phyloP scores from a whole-genome alignment of 2,329 filamentous ascomycete genomes.

The Venturia effusa region DNA sequence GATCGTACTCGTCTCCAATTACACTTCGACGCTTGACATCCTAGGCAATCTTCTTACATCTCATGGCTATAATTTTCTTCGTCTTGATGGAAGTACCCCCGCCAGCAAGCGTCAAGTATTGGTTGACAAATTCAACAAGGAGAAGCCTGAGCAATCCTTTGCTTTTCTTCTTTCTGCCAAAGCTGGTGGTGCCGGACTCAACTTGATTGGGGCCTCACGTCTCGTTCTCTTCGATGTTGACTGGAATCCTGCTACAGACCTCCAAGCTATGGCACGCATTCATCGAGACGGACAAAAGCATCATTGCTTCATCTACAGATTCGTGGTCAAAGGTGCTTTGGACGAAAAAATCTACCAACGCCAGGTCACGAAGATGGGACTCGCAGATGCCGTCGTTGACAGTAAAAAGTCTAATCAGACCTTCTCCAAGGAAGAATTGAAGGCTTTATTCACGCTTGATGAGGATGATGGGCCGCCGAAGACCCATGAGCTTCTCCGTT shows the following conservation, averaged over 20 bases:
- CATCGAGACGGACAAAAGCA: constrained; percentile 61
- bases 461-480: constrained; percentile 47
- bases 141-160: constrained; percentile 45
- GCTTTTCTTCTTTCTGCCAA: constrained; percentile 65
- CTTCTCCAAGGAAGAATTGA: constrained; percentile 55
- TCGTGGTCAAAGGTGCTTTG: constrained; percentile 56
- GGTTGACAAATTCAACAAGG: constrained; percentile 59
- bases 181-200: constrained; percentile 58
- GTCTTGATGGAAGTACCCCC: constrained; percentile 58
- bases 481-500: constrained; percentile 57
- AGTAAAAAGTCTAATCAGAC: constrained; percentile 48
- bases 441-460: constrained; percentile 57
- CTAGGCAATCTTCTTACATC: constrained; percentile 50
- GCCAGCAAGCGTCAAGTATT: constrained; percentile 53
- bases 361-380: constrained; percentile 58
- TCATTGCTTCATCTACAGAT: constrained; percentile 57
- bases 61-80: constrained; percentile 51
- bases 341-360: constrained; percentile 69
- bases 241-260: constrained; percentile 65
- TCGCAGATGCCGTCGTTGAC: constrained; percentile 62
- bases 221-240: constrained; percentile 63
- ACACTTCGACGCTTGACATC: constrained; percentile 60
- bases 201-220: constrained; percentile 59
- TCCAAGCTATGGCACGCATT: constrained; percentile 66
- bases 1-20: constrained; percentile 66